Percentiles rank a stretch among this genome's conserved stretches.
phyloP scores from a whole-genome alignment of 1,139 yeast species.

The Fermentozyma sake region DNA sequence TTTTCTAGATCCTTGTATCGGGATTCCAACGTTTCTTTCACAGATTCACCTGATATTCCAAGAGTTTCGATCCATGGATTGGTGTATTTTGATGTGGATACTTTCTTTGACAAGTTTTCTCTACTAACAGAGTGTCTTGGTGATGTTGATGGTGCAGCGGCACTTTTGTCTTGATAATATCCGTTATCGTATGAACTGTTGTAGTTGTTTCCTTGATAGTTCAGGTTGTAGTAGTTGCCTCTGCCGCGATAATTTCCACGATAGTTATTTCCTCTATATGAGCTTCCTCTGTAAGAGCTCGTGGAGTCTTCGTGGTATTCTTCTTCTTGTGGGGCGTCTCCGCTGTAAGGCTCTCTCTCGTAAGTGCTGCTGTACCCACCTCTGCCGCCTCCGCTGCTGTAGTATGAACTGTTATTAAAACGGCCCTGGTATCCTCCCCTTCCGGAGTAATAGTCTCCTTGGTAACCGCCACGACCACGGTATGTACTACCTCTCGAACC shows the following conservation, averaged over 20 bases:
- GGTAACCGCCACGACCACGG: slow-evolving; percentile 1
- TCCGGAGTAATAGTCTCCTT: slow-evolving; percentile 4
- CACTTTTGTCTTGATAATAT: background rate
- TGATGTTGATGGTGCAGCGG: background rate
- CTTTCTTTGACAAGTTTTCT: background rate
- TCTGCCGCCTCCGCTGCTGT: slow-evolving; percentile 1
- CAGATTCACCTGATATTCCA: slow-evolving; percentile 14
- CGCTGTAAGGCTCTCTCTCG: no score
- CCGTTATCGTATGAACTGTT: slow-evolving; percentile 1
- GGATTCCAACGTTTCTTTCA: slow-evolving; percentile 13
- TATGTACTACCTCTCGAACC: slow-evolving; percentile 5
- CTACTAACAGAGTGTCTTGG: background rate
- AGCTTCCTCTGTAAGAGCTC: slow-evolving; percentile 4
- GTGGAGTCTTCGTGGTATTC: no score
- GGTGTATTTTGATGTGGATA: slow-evolving; percentile 3
- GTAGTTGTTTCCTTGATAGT: slow-evolving; percentile 1
- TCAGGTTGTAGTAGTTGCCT: slow-evolving; percentile 1
- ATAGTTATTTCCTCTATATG: slow-evolving; percentile 2
- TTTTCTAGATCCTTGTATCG: slow-evolving; percentile 16
- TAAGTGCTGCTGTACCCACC: no score
- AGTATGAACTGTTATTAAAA: slow-evolving; percentile 3
- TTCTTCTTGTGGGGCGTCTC: no score
- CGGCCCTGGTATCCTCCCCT: slow-evolving; percentile 5
- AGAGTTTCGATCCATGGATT: slow-evolving; percentile 21
- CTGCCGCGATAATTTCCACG: slow-evolving; percentile 2